Conservation (phyloP, 1,284 basidiomycete species). For the Puccinia triticina region DNA sequence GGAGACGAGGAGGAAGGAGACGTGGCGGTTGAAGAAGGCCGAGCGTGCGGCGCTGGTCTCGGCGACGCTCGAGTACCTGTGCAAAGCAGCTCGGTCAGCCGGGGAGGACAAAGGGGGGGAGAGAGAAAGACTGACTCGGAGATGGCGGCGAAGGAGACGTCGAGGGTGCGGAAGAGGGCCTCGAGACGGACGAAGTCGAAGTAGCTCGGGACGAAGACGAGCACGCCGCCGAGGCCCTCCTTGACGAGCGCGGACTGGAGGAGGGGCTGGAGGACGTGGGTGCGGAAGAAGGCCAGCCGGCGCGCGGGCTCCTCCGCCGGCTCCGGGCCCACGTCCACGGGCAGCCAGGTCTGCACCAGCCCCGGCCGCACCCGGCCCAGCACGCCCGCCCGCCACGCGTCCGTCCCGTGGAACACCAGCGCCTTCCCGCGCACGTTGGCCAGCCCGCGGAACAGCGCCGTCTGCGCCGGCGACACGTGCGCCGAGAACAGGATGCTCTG, state of each 20-base stretch:
- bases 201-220: constrained; percentile 84
- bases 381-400: not conserved
- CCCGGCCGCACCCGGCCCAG: constrained; percentile 2
- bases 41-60: constrained; percentile 92
- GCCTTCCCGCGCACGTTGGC: constrained; percentile 29
- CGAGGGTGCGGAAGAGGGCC: constrained; percentile 75
- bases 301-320: not conserved
- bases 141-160: constrained; percentile 72
- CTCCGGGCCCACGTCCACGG: not conserved
- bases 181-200: constrained; percentile 94
- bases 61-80: constrained; percentile 86
- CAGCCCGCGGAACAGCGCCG: constrained; percentile 5
- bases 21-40: constrained; percentile 86
- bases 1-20: constrained; percentile 82
- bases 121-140: constrained; percentile 71
- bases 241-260: constrained; percentile 24
- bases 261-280: not conserved
- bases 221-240: constrained; percentile 17
- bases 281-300: constrained; percentile 1
- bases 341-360: constrained; percentile 20
- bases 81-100: not conserved
- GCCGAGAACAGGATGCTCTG: constrained; percentile 87
- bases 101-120: not conserved
- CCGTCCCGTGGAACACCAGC: constrained; percentile 1
- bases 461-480: constrained; percentile 61